Percentiles rank a stretch among this genome's conserved stretches.
Evolutionary conservation across 352 stramenopile species (phyloP).

Genomic region (Globisporangium recalcitrans): DNA sequence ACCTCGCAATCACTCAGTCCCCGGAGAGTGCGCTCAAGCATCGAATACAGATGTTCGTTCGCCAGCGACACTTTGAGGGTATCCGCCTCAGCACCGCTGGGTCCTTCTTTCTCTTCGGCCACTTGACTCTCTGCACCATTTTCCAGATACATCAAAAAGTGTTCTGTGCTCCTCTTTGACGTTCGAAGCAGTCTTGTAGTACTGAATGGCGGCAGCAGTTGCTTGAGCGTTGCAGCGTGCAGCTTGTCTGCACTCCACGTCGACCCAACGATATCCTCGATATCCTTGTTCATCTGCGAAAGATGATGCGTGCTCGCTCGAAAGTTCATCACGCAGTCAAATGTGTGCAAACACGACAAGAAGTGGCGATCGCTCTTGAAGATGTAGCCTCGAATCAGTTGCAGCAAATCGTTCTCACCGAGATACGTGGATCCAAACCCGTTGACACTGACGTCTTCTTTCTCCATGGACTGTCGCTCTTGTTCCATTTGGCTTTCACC

Average conservation of each 20-base stretch:
- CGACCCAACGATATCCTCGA: conserved; percentile 43
- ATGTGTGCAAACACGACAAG: conserved; percentile 76
- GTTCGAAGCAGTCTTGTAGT: conserved; percentile 66
- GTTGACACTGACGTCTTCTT: conserved; percentile 37
- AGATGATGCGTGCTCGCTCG: conserved; percentile 41
- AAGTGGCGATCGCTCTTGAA: conserved; percentile 79
- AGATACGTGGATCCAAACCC: conserved; percentile 43
- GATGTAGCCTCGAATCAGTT: conserved; percentile 67
- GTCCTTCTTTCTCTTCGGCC: conserved; percentile 2
- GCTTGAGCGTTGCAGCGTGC: conserved; percentile 37
- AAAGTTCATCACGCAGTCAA: conserved; percentile 65
- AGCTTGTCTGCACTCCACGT: conserved; percentile 43
- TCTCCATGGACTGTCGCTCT: conserved; percentile 42
- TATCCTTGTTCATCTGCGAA: conserved; percentile 30
- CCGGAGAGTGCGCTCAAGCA: conserved; percentile 72
- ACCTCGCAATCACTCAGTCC: conserved; percentile 84
- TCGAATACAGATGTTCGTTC: conserved; percentile 84
- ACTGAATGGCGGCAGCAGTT: conserved; percentile 80
- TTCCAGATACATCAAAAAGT: conserved; percentile 86
- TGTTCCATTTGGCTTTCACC: conserved; percentile 17
- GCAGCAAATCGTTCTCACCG: conserved; percentile 62
- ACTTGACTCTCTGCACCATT: conserved; percentile 15
- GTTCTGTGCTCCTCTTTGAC: conserved; percentile 61
- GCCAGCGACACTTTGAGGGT: conserved; percentile 40
- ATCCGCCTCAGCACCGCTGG: neutral